Evolutionary conservation across 805 yeast species (phyloP), one percentile per base, ranked within the genome.

Genomic region (Kluyveromyces dobzhanskii): DNA sequence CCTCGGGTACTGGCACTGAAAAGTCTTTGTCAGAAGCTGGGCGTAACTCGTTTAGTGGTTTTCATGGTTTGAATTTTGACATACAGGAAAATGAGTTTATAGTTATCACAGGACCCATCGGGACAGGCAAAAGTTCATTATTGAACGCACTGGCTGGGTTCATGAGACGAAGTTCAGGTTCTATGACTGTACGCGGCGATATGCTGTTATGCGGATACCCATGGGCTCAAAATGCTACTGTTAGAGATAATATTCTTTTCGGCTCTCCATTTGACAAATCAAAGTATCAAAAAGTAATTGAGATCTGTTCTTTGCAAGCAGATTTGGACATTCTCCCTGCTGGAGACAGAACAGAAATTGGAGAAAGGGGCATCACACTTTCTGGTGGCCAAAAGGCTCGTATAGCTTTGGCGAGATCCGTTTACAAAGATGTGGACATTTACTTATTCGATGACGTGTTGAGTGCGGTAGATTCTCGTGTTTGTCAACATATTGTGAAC

Each of bases 371-470:
- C 41, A 73, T 80, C 37, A 79, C 86, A 0, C 63, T 80, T 17
- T 78, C 85, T 17, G 88, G 88, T 21, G 88, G 88, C 24, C 88
- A 80, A 53, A 80, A 80, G 58, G 85, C 86, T 1, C 67, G 88
- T 48, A 66, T 80, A 38, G 69, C 73, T 45, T 62, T 80, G 44
- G 88, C 87, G 10, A 66, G 88, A 50, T 78, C 85, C 3, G 81
- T 79, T 3, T 80, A 81, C 50, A 70, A 75, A 6, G 64, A 74
- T 24, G 69, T 67, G 11, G 80, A 79, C 46, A 76, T 80, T 11
- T 64, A 78, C 33, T 54, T 80, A 39, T 56, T 80, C 39, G 88
- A 80, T 53, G 88, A 80, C 52, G 82, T 80, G 14, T 65, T 81
- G 33, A 71, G 80, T 55, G 87, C 88, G 4, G 87, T 80, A 13